phyloP scores from a whole-genome alignment of 768 basidiomycete genomes.

The Auriscalpium vulgare region DNA sequence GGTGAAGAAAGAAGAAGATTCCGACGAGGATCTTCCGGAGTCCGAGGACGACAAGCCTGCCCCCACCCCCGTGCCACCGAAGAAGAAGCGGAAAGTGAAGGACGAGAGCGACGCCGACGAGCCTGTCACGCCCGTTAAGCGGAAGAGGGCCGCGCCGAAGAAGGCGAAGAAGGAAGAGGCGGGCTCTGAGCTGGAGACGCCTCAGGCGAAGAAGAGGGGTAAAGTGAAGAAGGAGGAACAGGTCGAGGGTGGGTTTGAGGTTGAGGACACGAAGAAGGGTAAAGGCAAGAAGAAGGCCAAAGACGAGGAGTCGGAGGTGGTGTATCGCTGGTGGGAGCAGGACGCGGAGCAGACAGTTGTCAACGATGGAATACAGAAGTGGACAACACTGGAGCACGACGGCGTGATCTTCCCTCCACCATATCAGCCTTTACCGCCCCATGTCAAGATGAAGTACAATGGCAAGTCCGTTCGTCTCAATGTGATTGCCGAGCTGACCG shows the following conservation, averaged over 20 bases:
- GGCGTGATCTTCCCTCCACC: constrained; percentile 96
- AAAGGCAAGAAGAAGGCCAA: constrained; percentile 43
- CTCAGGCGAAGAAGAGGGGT: constrained; percentile 30
- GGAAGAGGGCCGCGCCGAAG: constrained; percentile 23
- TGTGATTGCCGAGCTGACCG: constrained; percentile 3
- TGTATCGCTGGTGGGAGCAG: constrained; percentile 84
- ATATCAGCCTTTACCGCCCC: constrained; percentile 74
- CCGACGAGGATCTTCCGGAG: constrained; percentile 19
- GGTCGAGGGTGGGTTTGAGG: constrained; percentile 25
- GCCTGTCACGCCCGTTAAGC: constrained; percentile 28
- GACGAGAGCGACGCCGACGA: constrained; percentile 46
- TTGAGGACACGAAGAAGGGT: constrained; percentile 32
- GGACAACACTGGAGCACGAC: constrained; percentile 91
- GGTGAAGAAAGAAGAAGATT: constrained; percentile 29
- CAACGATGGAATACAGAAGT: constrained; percentile 76
- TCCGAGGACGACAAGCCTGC: constrained; percentile 26
- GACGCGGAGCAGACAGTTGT: constrained; percentile 41
- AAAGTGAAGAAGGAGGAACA: constrained; percentile 31
- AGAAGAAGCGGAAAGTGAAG: constrained; percentile 32
- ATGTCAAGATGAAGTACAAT: constrained; percentile 92
- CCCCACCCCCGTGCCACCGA: constrained; percentile 18
- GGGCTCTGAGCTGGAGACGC: constrained; percentile 27
- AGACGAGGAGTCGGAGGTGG: constrained; percentile 59
- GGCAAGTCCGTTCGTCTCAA: constrained; percentile 40
- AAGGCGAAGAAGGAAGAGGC: constrained; percentile 54